Evolutionary conservation across 1,139 yeast species (phyloP), one percentile per base, ranked within the genome.

Genomic region (Scheffersomyces insectosa): DNA sequence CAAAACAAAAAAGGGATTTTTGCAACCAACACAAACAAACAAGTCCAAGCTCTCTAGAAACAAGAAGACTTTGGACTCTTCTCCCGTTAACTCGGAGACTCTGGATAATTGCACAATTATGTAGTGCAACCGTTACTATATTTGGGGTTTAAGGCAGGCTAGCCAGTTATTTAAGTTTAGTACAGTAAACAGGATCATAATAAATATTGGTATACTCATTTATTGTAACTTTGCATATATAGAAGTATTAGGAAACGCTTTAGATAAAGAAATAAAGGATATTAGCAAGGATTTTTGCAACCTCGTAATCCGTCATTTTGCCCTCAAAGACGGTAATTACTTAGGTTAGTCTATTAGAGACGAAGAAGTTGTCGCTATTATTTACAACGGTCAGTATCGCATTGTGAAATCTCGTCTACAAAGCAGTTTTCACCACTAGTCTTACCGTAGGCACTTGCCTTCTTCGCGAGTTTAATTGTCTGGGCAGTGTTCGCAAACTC

Each of bases 401-500:
- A 70, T 33, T 66, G 66, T n/a, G 70, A 56, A 15, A 57, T 66
- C 35, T 61, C 70, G 48, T 70, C 75, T 27, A 68, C 66, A 13
- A 60, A 53, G 51, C 75, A 70, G 43, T 54, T 66, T 4, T 49
- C 54, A 42, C 60, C 63, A 38, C 57, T 59, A 16, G 73, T 59
- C 30, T 66, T 68, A 3, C 75, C 76, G 43, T 63, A 72, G 13
- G 62, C 65, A 40, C 63, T 61, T 27, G 55, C 51, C 32, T 48
- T 49, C 36, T 45, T 47, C 13, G 33, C 30, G 32, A 44, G 37
- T 9, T 40, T 38, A 30, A 40, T 25, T 27, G 37, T 37, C 29
- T 36, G 30, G 9, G 35, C 28, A 2, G 35, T 37, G 33, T 46
- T 45, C 33, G 56, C 46, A 49, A 73, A 90, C 68, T 91, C 97